Percentiles rank a stretch among this genome's conserved stretches.
Evolutionary conservation across 805 yeast species (phyloP).

Genomic region (Saturnispora serradocipensis): DNA sequence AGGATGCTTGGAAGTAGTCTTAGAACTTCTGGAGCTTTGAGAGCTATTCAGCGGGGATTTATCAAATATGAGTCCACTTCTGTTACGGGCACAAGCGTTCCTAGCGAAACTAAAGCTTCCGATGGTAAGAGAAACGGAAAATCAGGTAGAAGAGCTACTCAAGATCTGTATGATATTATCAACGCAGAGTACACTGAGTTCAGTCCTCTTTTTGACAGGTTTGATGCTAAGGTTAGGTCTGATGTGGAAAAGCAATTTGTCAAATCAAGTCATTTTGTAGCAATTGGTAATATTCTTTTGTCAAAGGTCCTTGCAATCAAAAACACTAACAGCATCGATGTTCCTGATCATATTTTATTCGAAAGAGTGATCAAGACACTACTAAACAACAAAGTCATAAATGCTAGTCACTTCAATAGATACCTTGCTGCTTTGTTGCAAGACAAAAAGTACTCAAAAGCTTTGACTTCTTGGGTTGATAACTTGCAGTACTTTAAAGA

Average conservation of each 20-base stretch:
- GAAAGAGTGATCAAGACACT: conserved; percentile 17
- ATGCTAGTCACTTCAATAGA: conserved; percentile 22
- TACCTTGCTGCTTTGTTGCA: conserved; percentile 16
- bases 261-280: neutral
- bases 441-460: conserved; percentile 21
- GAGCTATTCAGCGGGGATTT: neutral
- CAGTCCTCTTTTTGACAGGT: conserved; percentile 10
- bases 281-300: conserved; percentile 7
- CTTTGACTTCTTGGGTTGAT: conserved; percentile 24
- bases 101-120: neutral
- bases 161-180: conserved; percentile 6
- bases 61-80: neutral
- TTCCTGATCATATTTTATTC: conserved; percentile 18
- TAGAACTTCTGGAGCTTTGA: neutral
- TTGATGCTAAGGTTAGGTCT: conserved; percentile 5
- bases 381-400: conserved; percentile 14
- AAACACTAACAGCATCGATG: conserved; percentile 9
- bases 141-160: conserved; percentile 1
- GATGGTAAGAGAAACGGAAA: neutral
- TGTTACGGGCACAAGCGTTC: neutral
- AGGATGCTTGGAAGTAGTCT: neutral
- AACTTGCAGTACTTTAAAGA: conserved; percentile 19
- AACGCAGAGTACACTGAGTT: conserved; percentile 9
- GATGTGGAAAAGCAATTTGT: conserved; percentile 1
- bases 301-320: conserved; percentile 8